A percentile compares a stretch with the other conserved stretches of the same genome.
These are phyloP conservation scores for Brassica nigra DNA, from an alignment of 345 rosid species.

Conservation along the genomic window DNA sequence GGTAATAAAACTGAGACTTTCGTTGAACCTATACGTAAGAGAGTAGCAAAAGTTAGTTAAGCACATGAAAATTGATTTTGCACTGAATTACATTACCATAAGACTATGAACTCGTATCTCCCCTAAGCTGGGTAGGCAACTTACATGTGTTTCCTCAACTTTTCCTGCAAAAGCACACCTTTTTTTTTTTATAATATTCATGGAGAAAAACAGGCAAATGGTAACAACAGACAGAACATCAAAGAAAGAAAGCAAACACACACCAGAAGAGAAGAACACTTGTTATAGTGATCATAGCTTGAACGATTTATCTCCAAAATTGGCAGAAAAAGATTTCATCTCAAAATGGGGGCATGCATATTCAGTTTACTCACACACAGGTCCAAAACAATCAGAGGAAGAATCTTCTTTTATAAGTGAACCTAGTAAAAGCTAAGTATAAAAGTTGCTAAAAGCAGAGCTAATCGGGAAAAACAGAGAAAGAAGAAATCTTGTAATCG, in stretches of 20 bases:
- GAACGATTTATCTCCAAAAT: neutral
- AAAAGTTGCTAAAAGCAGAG: neutral
- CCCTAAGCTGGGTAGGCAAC: slow-evolving; percentile 36
- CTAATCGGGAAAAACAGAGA: neutral
- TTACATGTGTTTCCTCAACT: slow-evolving; percentile 53
- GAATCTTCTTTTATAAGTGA: no score
- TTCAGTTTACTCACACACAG: neutral
- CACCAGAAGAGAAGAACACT: neutral
- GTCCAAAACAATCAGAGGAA: neutral
- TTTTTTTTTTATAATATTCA: neutral
- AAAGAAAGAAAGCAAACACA: neutral
- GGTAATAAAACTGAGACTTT: slow-evolving; percentile 23
- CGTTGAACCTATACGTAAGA: slow-evolving; percentile 29
- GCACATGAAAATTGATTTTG: neutral
- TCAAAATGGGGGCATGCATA: neutral
- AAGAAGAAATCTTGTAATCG: slow-evolving; percentile 5
- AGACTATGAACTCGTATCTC: slow-evolving; percentile 51
- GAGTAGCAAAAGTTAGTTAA: neutral
- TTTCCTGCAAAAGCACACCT: slow-evolving; percentile 48
- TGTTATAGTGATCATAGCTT: neutral
- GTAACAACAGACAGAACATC: neutral
- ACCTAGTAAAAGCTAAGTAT: neutral
- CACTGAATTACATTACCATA: slow-evolving; percentile 47
- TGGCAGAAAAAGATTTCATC: neutral
- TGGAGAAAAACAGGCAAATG: neutral